Evolutionary conservation across 208 protist genomes (phyloP), one percentile per base, ranked within the genome.

Genomic region (Blastocrithidia nonstop): DNA sequence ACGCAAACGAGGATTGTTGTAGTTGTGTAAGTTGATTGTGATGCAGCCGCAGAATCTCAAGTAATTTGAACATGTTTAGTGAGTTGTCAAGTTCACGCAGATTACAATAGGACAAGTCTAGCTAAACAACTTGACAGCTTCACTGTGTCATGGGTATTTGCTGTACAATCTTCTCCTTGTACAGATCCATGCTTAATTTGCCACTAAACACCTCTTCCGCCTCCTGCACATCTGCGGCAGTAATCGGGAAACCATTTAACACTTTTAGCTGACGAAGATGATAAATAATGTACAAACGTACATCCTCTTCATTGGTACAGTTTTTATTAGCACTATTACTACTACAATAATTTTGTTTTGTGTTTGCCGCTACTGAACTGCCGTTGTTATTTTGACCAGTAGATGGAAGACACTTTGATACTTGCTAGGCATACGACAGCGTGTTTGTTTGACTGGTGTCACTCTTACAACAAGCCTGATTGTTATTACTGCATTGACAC

Each of bases 181-280:
- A 56, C 4, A 92, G 59, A 26, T 90, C 81, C 3, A 45, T 24
- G 49, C 66, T 92, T 48, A 94, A 70, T 51, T 75, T 71, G 0
- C 86, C 86, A 2, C 79, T 64, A 56, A 88, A 88, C 20, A 58
- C 51, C 13, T 82, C 73, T 13, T 61, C 55, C 25, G 86, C 79
- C 1, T 52, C 59, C 42, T 72, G 66, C 16, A 50, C 54, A 37
- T 92, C 80, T 1, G 39, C 35, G 1, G 59, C 57, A 0, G 66
- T 56, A 29, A 94, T 82, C 36, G 77, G 43, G 16, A 73, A 39
- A 3, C 79, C 74, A 63, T 92, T 73, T 3, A 94, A 60, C 46
- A 95, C 85, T 68, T 95, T 96, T 32, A 97, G 66, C 46, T 72
- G 75, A 3, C 72, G 74, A 19, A 97, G 69, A 45, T 88, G 71